phyloP scores from a whole-genome alignment of 176 grass and related monocot genomes.

The Neostapfia colusana region DNA sequence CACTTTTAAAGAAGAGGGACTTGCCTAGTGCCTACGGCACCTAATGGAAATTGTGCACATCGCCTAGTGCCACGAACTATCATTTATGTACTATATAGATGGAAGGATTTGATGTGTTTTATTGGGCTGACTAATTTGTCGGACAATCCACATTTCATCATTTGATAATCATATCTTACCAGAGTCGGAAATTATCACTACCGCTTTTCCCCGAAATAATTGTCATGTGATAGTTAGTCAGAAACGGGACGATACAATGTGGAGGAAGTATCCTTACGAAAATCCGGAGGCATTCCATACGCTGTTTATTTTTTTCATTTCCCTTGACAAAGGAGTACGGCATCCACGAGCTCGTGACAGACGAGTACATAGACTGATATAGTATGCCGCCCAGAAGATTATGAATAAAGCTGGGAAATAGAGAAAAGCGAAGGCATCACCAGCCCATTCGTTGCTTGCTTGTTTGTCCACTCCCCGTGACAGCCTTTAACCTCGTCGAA shows the following conservation, averaged over 20 bases:
- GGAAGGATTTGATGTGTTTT: too few species aligned
- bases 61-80: too few species aligned
- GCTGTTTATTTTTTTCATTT: not conserved
- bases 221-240: not conserved
- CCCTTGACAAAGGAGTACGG: not conserved
- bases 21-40: not conserved
- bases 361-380: not conserved
- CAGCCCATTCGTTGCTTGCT: not conserved
- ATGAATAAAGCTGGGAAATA: not conserved
- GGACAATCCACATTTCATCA: too few species aligned
- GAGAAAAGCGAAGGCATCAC: not conserved
- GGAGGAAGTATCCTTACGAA: not conserved
- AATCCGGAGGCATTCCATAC: not conserved
- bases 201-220: too few species aligned
- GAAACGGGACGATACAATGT: not conserved
- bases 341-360: not conserved
- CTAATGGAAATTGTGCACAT: not conserved
- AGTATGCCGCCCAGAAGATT: conserved; percentile 18
- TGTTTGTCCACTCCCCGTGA: not conserved
- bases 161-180: too few species aligned
- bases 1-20: not conserved
- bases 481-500: not conserved
- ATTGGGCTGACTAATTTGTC: too few species aligned
- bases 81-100: too few species aligned
- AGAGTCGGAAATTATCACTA: too few species aligned